Evolutionary conservation across 768 basidiomycete genomes (phyloP).

Genomic region (Kockovaella imperatae): DNA sequence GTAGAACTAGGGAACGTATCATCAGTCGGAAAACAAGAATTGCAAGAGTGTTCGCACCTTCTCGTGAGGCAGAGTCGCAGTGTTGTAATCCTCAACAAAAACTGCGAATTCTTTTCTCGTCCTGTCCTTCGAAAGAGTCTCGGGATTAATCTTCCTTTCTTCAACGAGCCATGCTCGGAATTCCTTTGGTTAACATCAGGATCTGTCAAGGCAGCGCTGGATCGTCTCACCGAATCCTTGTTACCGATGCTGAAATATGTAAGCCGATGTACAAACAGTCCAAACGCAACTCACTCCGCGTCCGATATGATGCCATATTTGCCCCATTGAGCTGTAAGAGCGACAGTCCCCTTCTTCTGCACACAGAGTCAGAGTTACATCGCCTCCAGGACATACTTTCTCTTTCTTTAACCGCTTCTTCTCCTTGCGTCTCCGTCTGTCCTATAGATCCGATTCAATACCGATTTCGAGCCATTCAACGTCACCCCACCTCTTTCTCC

Average conservation of each 20-base stretch:
- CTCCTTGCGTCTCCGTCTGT: slow-evolving; percentile 23
- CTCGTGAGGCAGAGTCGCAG: slow-evolving; percentile 81
- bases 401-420: slow-evolving; percentile 40
- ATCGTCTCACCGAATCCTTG: slow-evolving; percentile 51
- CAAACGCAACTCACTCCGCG: slow-evolving; percentile 58
- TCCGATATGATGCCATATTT: slow-evolving; percentile 82
- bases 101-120: slow-evolving; percentile 74
- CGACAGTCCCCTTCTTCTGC: slow-evolving; percentile 56
- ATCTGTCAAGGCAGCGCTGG: not conserved
- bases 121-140: slow-evolving; percentile 75
- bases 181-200: slow-evolving; percentile 48
- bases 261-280: slow-evolving; percentile 1
- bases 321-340: slow-evolving; percentile 68
- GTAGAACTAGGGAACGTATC: slow-evolving; percentile 53
- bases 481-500: slow-evolving; percentile 56
- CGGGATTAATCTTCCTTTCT: slow-evolving; percentile 83
- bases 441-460: slow-evolving; percentile 9
- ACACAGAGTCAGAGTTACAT: not conserved
- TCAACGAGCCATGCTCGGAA: slow-evolving; percentile 90
- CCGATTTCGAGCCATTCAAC: slow-evolving; percentile 3
- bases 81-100: slow-evolving; percentile 52
- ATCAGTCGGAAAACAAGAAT: not conserved
- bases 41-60: slow-evolving; percentile 49
- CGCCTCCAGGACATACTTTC: slow-evolving; percentile 48
- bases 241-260: slow-evolving; percentile 58